Base-by-base conservation (phyloP, 768 basidiomycete genomes). In the Megacollybia marginata region DNA sequence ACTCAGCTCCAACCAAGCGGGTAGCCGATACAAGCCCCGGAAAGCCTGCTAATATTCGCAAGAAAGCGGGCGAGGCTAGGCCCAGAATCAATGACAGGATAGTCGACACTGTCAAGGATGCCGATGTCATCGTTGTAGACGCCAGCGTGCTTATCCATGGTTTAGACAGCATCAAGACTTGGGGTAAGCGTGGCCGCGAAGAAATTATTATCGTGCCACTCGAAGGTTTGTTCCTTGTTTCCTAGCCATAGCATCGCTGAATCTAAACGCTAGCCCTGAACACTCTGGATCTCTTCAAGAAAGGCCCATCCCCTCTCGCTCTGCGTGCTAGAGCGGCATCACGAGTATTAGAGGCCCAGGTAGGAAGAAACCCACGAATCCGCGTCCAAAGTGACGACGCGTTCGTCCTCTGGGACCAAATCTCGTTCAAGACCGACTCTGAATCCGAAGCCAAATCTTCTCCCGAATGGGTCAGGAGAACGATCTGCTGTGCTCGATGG, bases 231-330 rank as follows among this genome's bases (percentile, higher is more conserved):
- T 69, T 34, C 32, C 31, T 10, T 15, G 50, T 16, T 42, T 51
- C 23, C 11, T 44, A 44, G 23, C 10, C 38, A 16, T 46, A 45
- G 16, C 40, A 1, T 46, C 18, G 16, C 44, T 47, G 12, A 12
- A 33, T 33, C 45, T 23, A 35, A 28, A 42, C 52, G 35, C 20
- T 62, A 95, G 92, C 87, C 9, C 75, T 96, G 23, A 94, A 92
- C 59, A 94, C 92, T 0, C 76, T 96, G 2, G 93, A 96, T 61
- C 69, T 94, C 2, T 78, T 95, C 59, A 96, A 96, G 77, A 96
- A 95, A 62, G 92, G 92, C 1, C 82, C 83, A 0, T 86, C 75
- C 23, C 68, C 79, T 0, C 74, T 92, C 10, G 90, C 92, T 0
- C 80, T 88, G 60, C 82, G 84, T 23, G 92, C 92, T 2, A 86